Conservation (phyloP, 2,329 filamentous ascomycete species). For the Balansia obtecta region DNA sequence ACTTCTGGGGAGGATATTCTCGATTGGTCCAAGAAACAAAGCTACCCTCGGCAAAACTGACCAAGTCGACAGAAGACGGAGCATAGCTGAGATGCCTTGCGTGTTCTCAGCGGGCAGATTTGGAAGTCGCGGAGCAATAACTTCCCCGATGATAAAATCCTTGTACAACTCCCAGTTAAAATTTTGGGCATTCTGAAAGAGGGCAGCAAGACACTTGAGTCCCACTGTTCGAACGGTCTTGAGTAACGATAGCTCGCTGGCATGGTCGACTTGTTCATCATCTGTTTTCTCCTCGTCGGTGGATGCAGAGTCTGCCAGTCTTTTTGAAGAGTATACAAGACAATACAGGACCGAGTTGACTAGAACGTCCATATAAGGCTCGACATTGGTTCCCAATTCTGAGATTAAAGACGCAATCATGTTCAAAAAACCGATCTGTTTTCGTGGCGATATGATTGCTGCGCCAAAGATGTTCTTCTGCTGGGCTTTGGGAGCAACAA, state of each 20-base stretch:
- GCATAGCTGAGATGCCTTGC: conserved; percentile 73
- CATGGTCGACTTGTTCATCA: conserved; percentile 30
- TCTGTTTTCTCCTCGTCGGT: conserved; percentile 21
- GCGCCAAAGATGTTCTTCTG: conserved; percentile 41
- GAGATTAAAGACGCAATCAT: conserved; percentile 82
- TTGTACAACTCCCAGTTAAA: conserved; percentile 65
- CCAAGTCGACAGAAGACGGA: conserved; percentile 75
- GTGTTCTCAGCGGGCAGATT: conserved; percentile 76
- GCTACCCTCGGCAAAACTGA: conserved; percentile 54
- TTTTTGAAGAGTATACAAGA: conserved; percentile 55
- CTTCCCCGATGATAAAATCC: conserved; percentile 56
- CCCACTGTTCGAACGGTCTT: conserved; percentile 57
- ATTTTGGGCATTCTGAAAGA: conserved; percentile 61
- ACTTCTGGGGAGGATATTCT: conserved; percentile 35
- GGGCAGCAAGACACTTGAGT: conserved; percentile 68
- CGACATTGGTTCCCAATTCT: conserved; percentile 64
- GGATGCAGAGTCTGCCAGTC: conserved; percentile 31
- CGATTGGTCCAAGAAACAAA: conserved; percentile 45
- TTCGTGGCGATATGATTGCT: conserved; percentile 54
- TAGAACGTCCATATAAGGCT: conserved; percentile 54
- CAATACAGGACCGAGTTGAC: conserved; percentile 74
- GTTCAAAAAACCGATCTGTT: conserved; percentile 83
- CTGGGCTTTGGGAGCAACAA: conserved; percentile 38
- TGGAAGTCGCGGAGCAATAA: conserved; percentile 64
- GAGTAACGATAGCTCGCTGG: conserved; percentile 43